Percentiles rank a stretch among this genome's conserved stretches.
phyloP scores from a whole-genome alignment of 108 stramenopile species.

The Nitzschia sp. region DNA sequence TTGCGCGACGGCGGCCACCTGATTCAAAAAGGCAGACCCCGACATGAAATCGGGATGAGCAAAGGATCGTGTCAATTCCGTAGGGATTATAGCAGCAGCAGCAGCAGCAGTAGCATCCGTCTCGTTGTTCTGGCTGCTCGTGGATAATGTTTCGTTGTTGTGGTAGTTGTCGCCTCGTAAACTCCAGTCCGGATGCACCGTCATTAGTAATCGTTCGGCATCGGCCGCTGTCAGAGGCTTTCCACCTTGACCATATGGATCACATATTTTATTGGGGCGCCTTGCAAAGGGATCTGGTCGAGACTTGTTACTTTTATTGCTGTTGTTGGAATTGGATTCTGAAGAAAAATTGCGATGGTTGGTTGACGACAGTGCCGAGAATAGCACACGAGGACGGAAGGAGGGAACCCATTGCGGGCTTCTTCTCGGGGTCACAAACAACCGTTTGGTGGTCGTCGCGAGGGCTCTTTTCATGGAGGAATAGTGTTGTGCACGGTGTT shows the following conservation, averaged over 20 bases:
- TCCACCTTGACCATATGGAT: conserved; percentile 69
- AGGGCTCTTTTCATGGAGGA: no score
- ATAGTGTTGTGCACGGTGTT: no score
- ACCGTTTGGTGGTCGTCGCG: no score
- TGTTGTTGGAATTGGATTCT: background rate
- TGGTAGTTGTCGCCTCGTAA: conserved; percentile 6
- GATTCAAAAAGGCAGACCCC: conserved; percentile 40
- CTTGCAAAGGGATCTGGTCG: conserved; percentile 63
- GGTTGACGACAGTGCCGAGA: no score
- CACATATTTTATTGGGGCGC: conserved; percentile 54
- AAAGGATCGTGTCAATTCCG: conserved; percentile 30
- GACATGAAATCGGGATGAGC: conserved; percentile 46
- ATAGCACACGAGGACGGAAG: no score
- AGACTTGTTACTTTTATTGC: background rate
- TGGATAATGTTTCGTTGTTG: background rate
- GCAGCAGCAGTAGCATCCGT: background rate
- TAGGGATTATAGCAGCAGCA: conserved; percentile 3
- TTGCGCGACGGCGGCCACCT: conserved; percentile 59
- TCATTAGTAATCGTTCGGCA: conserved; percentile 23
- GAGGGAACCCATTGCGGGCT: no score
- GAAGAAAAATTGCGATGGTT: background rate
- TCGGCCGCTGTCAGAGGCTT: conserved; percentile 44
- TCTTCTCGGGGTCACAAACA: no score
- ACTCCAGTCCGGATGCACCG: conserved; percentile 42
- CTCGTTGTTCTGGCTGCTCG: background rate